phyloP scores from a whole-genome alignment of 2,329 filamentous ascomycete genomes.

The Penicillium rolfsii region DNA sequence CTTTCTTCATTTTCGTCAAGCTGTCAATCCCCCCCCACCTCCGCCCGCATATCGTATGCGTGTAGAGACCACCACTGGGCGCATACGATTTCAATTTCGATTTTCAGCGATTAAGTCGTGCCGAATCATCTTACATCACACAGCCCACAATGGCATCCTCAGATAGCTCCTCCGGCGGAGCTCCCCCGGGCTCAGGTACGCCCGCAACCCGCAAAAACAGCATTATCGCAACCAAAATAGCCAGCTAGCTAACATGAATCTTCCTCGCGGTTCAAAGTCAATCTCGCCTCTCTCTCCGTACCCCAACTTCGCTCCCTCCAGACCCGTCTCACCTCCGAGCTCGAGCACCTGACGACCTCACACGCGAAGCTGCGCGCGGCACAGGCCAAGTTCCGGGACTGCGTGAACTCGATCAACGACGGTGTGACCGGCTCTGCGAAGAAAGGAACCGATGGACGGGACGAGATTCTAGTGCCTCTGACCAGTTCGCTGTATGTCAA shows the following conservation, averaged over 20 bases:
- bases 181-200: constrained; percentile 37
- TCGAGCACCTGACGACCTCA: constrained; percentile 89
- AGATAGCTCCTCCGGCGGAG: constrained; percentile 28
- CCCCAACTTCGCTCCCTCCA: constrained; percentile 90
- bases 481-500: constrained; percentile 95
- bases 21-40: constrained; percentile 18
- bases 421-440: constrained; percentile 53
- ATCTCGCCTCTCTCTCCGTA: constrained; percentile 75
- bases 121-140: neutral
- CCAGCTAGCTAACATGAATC: neutral
- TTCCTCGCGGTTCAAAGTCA: constrained; percentile 47
- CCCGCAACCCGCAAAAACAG: neutral
- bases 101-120: constrained; percentile 1
- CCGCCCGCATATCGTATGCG: constrained; percentile 12
- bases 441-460: constrained; percentile 38
- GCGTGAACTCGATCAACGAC: constrained; percentile 72
- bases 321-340: constrained; percentile 93
- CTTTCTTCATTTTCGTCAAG: constrained; percentile 8
- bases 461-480: constrained; percentile 79
- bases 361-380: constrained; percentile 88
- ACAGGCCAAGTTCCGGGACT: constrained; percentile 90
- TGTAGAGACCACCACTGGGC: neutral
- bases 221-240: neutral
- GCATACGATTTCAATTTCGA: neutral
- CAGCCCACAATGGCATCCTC: constrained; percentile 12